phyloP scores from a whole-genome alignment of 495 filamentous ascomycete genomes.

The Bacidia rubella region DNA sequence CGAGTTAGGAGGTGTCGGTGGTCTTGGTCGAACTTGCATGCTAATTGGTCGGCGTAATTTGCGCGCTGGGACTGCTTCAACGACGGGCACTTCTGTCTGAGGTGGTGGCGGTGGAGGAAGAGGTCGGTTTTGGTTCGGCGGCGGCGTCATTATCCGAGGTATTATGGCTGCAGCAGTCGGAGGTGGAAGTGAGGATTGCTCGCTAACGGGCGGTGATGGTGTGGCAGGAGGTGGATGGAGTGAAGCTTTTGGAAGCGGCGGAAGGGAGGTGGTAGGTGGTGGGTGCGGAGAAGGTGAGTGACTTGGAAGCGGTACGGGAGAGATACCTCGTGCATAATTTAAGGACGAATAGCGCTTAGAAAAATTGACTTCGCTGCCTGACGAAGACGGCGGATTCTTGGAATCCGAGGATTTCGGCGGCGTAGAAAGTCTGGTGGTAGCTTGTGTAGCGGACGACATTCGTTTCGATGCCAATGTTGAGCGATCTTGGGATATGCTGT shows the following conservation, averaged over 20 bases:
- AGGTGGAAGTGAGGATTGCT: background rate
- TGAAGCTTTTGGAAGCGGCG: constrained; percentile 13
- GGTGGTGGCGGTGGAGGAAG: background rate
- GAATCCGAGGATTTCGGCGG: constrained; percentile 7
- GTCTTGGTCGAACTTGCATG: constrained; percentile 13
- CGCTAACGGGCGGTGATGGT: background rate
- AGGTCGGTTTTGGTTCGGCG: background rate
- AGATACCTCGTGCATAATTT: constrained; percentile 17
- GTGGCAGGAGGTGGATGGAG: constrained; percentile 1
- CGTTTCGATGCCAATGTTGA: background rate
- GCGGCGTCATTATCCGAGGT: background rate
- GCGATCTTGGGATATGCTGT: background rate
- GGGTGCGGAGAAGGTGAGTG: constrained; percentile 15
- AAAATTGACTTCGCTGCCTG: constrained; percentile 5
- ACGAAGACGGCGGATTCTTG: constrained; percentile 1
- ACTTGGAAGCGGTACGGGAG: constrained; percentile 6
- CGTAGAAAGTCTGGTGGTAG: background rate
- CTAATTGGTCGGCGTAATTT: constrained; percentile 11
- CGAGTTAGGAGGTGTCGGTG: background rate
- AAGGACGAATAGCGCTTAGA: constrained; percentile 16
- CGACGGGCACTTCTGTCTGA: background rate
- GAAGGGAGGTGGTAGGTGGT: constrained; percentile 14
- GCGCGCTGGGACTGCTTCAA: background rate
- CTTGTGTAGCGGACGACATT: background rate
- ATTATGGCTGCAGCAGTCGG: background rate